Evolutionary conservation across 345 rosid genomes (phyloP).

Genomic region (Linum usitatissimum): DNA sequence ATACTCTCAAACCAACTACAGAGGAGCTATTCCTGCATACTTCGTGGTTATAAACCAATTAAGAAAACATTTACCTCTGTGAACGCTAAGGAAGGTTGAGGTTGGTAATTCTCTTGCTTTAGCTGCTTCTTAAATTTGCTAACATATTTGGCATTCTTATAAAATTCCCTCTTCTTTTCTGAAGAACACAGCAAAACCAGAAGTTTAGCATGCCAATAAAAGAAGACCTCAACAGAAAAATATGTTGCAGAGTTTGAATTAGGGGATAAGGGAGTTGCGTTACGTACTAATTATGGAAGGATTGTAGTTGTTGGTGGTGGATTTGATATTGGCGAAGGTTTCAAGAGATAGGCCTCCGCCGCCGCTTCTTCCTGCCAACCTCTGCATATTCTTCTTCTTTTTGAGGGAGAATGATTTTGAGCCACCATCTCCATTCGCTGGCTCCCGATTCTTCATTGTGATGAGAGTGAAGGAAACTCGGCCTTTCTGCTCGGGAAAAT

Average conservation of each 20-base stretch:
- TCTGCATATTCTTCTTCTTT: constrained; percentile 36
- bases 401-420: constrained; percentile 15
- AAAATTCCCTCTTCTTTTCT: constrained; percentile 71
- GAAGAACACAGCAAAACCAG: constrained; percentile 8
- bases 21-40: background rate
- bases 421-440: constrained; percentile 6
- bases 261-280: background rate
- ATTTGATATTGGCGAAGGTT: constrained; percentile 61
- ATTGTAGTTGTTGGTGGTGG: constrained; percentile 36
- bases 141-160: constrained; percentile 68
- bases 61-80: background rate
- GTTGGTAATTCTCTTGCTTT: constrained; percentile 34
- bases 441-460: constrained; percentile 32
- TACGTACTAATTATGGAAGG: constrained; percentile 52
- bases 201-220: background rate
- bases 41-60: background rate
- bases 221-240: no score
- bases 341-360: constrained; percentile 64
- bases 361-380: constrained; percentile 67
- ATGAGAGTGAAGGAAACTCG: background rate
- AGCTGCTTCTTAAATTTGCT: constrained; percentile 50
- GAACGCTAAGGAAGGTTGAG: constrained; percentile 3
- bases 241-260: no score
- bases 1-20: background rate
- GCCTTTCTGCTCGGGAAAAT: no score